Conservation (phyloP, 2,329 filamentous ascomycete species). For the Colletotrichum sp. region DNA sequence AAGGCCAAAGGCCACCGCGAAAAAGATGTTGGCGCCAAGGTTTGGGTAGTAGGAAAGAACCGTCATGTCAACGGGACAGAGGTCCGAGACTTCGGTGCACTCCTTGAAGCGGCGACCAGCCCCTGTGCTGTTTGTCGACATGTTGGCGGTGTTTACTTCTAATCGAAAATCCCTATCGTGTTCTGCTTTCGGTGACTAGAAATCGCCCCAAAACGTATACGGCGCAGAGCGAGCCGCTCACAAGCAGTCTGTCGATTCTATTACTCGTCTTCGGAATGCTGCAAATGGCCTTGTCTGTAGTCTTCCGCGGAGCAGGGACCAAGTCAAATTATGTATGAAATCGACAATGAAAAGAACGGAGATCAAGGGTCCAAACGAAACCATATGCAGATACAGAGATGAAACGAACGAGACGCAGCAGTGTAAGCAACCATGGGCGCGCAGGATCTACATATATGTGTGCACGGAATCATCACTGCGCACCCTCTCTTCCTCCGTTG, state of each 20-base stretch:
- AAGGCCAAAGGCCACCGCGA: conserved; percentile 53
- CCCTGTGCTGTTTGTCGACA: conserved; percentile 14
- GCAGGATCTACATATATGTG: neutral
- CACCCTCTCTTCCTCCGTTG: neutral
- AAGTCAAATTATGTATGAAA: neutral
- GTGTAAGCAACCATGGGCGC: neutral
- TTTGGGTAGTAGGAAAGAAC: conserved; percentile 64
- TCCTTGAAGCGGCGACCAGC: conserved; percentile 21
- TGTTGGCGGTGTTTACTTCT: neutral
- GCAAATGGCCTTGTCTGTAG: neutral
- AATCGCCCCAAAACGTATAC: neutral
- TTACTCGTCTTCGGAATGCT: neutral
- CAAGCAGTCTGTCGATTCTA: neutral
- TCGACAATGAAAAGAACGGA: neutral
- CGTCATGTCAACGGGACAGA: conserved; percentile 57
- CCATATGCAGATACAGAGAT: neutral
- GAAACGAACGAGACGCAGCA: neutral
- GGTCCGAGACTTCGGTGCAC: conserved; percentile 43
- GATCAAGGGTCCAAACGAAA: neutral
- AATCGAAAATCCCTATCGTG: neutral
- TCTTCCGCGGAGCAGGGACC: neutral
- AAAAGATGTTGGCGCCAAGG: conserved; percentile 60
- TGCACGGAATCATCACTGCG: neutral
- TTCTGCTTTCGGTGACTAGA: neutral
- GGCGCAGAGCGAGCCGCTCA: neutral